A percentile compares a stretch with the other conserved stretches of the same genome.
Conservation (phyloP, 2,329 filamentous ascomycete species). For the Pseudogymnoascus sp. region DNA sequence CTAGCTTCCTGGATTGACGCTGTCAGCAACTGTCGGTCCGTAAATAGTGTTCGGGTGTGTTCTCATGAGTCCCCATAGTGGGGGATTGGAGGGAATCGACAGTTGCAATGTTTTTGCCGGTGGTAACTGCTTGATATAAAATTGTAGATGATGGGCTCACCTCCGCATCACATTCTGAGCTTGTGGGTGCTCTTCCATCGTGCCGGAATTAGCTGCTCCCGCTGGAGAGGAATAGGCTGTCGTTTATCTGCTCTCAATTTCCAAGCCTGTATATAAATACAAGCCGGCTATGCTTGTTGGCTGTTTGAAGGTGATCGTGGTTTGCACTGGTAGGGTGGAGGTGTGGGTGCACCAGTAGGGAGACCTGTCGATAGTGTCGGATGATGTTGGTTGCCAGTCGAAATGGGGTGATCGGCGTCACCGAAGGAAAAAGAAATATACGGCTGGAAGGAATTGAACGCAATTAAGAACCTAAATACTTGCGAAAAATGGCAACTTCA, state of each 20-base stretch:
- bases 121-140: background rate
- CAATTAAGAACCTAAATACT: slow-evolving; percentile 7
- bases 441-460: slow-evolving; percentile 1
- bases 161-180: slow-evolving; percentile 38
- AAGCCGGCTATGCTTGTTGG: background rate
- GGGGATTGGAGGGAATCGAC: background rate
- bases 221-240: background rate
- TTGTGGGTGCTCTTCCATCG: slow-evolving; percentile 24
- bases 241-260: background rate
- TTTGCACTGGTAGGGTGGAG: background rate
- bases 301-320: background rate
- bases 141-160: slow-evolving; percentile 21
- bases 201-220: background rate
- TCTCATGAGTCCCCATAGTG: background rate
- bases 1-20: slow-evolving; percentile 62
- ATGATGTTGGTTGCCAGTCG: background rate
- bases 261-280: background rate
- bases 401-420: background rate
- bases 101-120: background rate
- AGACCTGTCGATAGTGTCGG: background rate
- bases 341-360: background rate
- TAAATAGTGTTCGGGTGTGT: background rate
- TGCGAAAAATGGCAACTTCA: slow-evolving; percentile 2
- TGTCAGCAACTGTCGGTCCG: background rate
- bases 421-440: background rate